A percentile compares a stretch with the other conserved stretches of the same genome.
These are phyloP conservation scores for Pyrus pyrifolia DNA, from an alignment of 306 rosid species.

Conservation along the genomic window DNA sequence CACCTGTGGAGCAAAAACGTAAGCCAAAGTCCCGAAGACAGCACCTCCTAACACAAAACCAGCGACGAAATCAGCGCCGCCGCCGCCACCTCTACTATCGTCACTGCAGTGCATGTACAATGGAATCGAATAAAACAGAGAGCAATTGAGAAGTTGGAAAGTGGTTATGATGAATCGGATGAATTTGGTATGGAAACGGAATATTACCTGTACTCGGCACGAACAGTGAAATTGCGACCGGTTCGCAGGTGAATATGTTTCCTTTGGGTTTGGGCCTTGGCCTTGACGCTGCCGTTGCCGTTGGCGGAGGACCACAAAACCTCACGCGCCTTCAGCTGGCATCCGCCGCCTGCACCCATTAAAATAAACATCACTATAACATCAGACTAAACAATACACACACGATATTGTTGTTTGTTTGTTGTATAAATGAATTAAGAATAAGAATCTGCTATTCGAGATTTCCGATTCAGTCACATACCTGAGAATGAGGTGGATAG, in stretches of 20 bases:
- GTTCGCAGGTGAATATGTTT: slow-evolving; percentile 32
- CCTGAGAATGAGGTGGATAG: slow-evolving; percentile 12
- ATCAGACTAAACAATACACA: not conserved
- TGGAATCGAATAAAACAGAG: not conserved
- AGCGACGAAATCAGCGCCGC: slow-evolving; percentile 76
- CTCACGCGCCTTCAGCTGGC: slow-evolving; percentile 43
- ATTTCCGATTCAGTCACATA: not conserved
- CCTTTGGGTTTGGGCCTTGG: slow-evolving; percentile 36
- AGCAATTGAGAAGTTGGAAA: not conserved
- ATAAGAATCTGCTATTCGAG: not conserved
- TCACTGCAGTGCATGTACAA: slow-evolving; percentile 36
- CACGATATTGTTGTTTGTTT: not conserved
- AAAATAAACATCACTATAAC: slow-evolving; percentile 7
- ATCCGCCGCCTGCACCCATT: slow-evolving; percentile 34
- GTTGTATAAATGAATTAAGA: not conserved
- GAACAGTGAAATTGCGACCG: slow-evolving; percentile 39
- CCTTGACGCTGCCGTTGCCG: slow-evolving; percentile 35
- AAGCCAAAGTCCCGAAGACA: slow-evolving; percentile 72
- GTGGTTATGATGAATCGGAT: not conserved
- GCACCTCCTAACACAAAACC: slow-evolving; percentile 94
- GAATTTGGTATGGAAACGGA: not conserved
- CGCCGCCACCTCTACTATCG: slow-evolving; percentile 47
- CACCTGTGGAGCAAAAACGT: slow-evolving; percentile 96
- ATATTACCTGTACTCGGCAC: slow-evolving; percentile 52
- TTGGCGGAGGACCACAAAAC: slow-evolving; percentile 26